Evolutionary conservation across 257 asterid genomes (phyloP).

Genomic region (Capsicum baccatum): DNA sequence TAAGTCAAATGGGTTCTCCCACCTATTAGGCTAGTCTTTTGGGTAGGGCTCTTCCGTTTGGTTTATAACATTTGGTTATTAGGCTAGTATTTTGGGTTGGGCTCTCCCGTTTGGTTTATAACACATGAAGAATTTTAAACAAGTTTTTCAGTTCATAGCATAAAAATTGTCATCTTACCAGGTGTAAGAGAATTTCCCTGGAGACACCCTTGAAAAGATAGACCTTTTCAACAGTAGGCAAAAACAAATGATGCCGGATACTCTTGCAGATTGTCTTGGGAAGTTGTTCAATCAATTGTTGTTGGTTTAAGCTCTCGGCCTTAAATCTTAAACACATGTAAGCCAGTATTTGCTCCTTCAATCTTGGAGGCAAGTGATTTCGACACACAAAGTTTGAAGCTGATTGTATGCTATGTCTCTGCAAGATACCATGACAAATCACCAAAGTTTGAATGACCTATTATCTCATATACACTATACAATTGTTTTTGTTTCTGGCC

Average conservation of each 20-base stretch:
- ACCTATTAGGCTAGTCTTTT: no score
- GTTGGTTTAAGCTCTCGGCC: conserved; percentile 92
- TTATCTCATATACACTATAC: not conserved
- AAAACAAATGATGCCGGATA: conserved; percentile 75
- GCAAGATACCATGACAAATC: not conserved
- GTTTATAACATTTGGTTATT: no score
- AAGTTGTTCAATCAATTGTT: conserved; percentile 78
- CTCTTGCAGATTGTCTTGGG: conserved; percentile 77
- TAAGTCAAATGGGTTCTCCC: no score
- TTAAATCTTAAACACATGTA: conserved; percentile 86
- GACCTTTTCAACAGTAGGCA: conserved; percentile 71
- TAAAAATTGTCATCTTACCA: conserved; percentile 48
- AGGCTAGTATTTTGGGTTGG: no score
- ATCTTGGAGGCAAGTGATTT: conserved; percentile 72
- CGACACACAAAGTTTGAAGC: conserved; percentile 82
- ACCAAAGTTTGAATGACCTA: not conserved
- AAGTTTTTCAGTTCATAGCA: not conserved
- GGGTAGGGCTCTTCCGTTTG: no score
- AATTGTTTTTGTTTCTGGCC: not conserved
- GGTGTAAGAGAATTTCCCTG: conserved; percentile 58
- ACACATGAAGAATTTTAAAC: not conserved
- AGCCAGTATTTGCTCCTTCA: conserved; percentile 83
- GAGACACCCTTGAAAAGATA: conserved; percentile 85
- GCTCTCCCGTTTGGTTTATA: no score
- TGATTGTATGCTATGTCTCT: conserved; percentile 86